Percentiles rank a stretch among this genome's conserved stretches.
Conservation (phyloP, 2,329 filamentous ascomycete species). For the Mycosphaerelloides madeirae region DNA sequence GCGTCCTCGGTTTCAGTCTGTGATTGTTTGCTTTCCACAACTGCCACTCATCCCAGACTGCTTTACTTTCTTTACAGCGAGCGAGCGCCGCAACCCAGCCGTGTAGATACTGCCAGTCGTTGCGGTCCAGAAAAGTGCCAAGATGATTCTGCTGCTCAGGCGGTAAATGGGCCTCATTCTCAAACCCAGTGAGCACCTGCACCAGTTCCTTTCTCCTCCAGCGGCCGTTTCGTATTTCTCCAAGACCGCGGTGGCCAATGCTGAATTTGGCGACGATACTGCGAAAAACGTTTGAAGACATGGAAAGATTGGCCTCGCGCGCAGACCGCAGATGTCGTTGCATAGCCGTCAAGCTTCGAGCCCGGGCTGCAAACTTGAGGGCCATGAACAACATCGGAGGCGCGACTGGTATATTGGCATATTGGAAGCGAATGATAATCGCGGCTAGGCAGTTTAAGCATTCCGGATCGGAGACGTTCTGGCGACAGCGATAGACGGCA, state of each 20-base stretch:
- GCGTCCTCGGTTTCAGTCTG: constrained; percentile 18
- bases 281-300: constrained; percentile 29
- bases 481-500: constrained; percentile 32
- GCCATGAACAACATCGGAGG: constrained; percentile 24
- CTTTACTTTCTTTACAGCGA: constrained; percentile 27
- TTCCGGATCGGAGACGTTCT: constrained; percentile 26
- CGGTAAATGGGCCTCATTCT: constrained; percentile 25
- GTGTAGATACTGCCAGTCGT: constrained; percentile 32
- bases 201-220: constrained; percentile 33
- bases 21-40: constrained; percentile 27
- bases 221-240: constrained; percentile 36
- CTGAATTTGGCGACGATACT: constrained; percentile 35
- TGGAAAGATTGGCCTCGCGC: constrained; percentile 12
- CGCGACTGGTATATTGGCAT: constrained; percentile 20
- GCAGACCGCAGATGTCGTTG: constrained; percentile 28
- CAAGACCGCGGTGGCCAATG: constrained; percentile 33
- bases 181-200: constrained; percentile 34
- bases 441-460: constrained; percentile 25
- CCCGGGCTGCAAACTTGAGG: constrained; percentile 33
- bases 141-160: constrained; percentile 30
- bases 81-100: constrained; percentile 33
- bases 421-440: constrained; percentile 26
- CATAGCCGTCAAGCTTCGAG: constrained; percentile 28
- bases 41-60: constrained; percentile 32
- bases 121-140: constrained; percentile 27